Evolutionary conservation across 1,284 basidiomycete genomes (phyloP).

Genomic region (Entoloma clypeatum): DNA sequence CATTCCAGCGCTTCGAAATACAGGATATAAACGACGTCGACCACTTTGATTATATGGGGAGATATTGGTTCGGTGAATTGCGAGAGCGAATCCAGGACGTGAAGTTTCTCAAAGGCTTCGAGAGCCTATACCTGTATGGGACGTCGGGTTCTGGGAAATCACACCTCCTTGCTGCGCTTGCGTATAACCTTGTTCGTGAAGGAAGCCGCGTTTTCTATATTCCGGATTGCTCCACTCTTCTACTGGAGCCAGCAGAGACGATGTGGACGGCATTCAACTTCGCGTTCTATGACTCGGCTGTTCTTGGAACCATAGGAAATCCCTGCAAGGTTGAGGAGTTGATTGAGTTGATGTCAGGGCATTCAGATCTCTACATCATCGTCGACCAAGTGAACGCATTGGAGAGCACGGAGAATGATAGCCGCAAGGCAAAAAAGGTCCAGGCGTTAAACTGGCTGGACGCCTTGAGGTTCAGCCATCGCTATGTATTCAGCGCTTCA

Average conservation of each 20-base stretch:
- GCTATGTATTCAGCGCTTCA: constrained; percentile 16
- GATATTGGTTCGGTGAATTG: constrained; percentile 6
- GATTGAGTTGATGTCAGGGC: neutral
- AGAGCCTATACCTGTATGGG: no score
- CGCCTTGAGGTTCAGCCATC: no score
- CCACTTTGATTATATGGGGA: constrained; percentile 13
- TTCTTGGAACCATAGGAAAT: constrained; percentile 3
- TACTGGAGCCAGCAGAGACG: neutral
- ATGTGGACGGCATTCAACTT: constrained; percentile 6
- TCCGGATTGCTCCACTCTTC: neutral
- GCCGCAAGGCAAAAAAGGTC: no score
- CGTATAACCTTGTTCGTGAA: constrained; percentile 5
- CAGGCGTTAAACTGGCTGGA: constrained; percentile 3
- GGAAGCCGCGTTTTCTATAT: constrained; percentile 6
- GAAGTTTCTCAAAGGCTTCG: constrained; percentile 3
- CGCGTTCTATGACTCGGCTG: constrained; percentile 2
- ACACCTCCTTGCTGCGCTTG: no score
- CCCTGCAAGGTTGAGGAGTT: constrained; percentile 1
- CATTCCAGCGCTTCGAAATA: constrained; percentile 7
- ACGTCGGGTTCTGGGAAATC: no score
- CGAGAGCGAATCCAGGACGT: neutral
- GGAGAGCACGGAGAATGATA: constrained; percentile 3
- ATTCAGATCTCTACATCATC: no score
- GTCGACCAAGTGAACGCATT: constrained; percentile 11
- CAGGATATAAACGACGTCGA: constrained; percentile 2